Percentiles rank a stretch among this genome's conserved stretches.
Conservation (phyloP, 2,329 filamentous ascomycete genomes). For the Exophiala xenobiotica region DNA sequence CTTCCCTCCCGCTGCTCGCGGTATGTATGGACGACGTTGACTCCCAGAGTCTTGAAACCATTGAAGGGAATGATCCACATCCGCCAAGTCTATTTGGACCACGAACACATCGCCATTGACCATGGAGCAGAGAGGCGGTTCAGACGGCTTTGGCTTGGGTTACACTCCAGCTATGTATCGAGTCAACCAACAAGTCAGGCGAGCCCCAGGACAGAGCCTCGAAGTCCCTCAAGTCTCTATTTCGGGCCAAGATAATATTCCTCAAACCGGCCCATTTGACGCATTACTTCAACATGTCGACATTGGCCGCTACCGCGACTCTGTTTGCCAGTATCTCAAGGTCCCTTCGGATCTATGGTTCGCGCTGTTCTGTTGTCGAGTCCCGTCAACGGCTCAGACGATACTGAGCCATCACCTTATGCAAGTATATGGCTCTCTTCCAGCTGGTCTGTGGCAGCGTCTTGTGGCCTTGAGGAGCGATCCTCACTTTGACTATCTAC, state of each 20-base stretch:
- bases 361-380: slow-evolving; percentile 9
- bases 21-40: neutral
- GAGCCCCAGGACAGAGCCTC: neutral
- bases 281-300: slow-evolving; percentile 6
- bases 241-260: neutral
- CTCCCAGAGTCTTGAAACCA: neutral
- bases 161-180: no score
- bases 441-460: slow-evolving; percentile 11
- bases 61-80: neutral
- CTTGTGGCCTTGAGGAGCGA: slow-evolving; percentile 7
- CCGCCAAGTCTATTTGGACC: neutral
- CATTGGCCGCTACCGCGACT: slow-evolving; percentile 1
- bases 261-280: neutral
- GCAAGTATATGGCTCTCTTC: slow-evolving; percentile 10
- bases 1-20: neutral
- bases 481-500: slow-evolving; percentile 6
- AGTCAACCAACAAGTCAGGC: no score
- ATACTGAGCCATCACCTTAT: slow-evolving; percentile 7
- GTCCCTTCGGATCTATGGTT: slow-evolving; percentile 6
- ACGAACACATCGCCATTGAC: neutral
- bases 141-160: neutral
- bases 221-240: neutral
- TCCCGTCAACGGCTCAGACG: slow-evolving; percentile 4
- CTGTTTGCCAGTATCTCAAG: slow-evolving; percentile 13
- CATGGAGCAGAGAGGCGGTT: neutral